Percentiles rank a stretch among this genome's conserved stretches.
Evolutionary conservation across 371 early-diverging fungal species (phyloP).

Genomic region (Rhizopus arrhizus): DNA sequence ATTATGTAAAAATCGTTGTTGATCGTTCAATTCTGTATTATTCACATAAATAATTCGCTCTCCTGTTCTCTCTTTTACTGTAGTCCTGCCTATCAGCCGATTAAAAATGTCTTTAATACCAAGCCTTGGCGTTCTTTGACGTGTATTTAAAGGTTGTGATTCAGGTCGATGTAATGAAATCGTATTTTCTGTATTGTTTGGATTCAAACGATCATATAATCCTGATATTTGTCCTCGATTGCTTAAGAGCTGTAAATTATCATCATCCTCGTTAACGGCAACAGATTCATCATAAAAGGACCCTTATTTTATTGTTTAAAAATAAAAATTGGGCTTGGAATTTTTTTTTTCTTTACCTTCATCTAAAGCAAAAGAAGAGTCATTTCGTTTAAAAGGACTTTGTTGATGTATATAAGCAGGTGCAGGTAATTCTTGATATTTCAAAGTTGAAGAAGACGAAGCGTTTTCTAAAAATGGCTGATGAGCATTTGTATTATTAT

Average conservation of each 20-base stretch:
- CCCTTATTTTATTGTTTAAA: constrained; percentile 12
- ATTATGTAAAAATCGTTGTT: constrained; percentile 80
- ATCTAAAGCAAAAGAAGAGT: constrained; percentile 34
- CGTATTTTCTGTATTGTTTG: background rate
- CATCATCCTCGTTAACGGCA: constrained; percentile 46
- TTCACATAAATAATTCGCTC: constrained; percentile 86
- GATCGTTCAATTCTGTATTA: constrained; percentile 73
- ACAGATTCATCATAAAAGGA: constrained; percentile 51
- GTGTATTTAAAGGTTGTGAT: constrained; percentile 13
- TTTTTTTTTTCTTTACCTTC: constrained; percentile 25
- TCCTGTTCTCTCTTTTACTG: constrained; percentile 35
- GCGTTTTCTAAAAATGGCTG: constrained; percentile 10
- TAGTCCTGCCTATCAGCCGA: constrained; percentile 25
- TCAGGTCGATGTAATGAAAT: constrained; percentile 23
- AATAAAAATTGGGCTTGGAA: background rate
- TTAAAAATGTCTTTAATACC: constrained; percentile 28
- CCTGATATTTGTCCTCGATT: constrained; percentile 52
- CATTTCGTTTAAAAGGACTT: constrained; percentile 20
- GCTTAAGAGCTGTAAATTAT: constrained; percentile 45
- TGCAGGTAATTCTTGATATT: constrained; percentile 12
- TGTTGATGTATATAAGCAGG: constrained; percentile 15
- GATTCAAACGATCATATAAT: constrained; percentile 3
- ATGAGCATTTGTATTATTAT: background rate
- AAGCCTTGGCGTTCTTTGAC: background rate
- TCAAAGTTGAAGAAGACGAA: constrained; percentile 12